Evolutionary conservation across 2,329 filamentous ascomycete genomes (phyloP).

Genomic region (Clonostachys byssicola): DNA sequence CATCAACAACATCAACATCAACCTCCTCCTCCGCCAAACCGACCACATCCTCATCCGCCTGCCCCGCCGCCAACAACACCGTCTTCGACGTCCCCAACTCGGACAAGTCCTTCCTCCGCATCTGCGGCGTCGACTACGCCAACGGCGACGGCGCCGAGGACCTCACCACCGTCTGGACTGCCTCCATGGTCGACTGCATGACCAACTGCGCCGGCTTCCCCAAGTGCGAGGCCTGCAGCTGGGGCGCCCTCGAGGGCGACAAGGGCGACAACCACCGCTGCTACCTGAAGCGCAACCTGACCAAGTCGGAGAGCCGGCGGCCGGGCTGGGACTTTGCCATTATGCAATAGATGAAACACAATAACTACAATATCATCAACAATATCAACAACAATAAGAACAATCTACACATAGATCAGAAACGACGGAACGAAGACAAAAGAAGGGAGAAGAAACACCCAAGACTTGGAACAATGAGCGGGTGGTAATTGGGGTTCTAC

Average conservation of each 20-base stretch:
- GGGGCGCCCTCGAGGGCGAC: conserved; percentile 37
- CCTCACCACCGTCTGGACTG: conserved; percentile 25
- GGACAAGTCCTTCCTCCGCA: conserved; percentile 31
- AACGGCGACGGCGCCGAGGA: conserved; percentile 20
- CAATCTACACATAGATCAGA: too few species aligned
- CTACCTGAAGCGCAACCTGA: conserved; percentile 35
- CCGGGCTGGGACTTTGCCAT: conserved; percentile 38
- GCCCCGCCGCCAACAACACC: conserved; percentile 37
- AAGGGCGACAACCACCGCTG: conserved; percentile 30
- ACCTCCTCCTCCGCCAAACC: conserved; percentile 11
- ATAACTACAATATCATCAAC: too few species aligned
- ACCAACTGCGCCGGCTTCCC: conserved; percentile 32
- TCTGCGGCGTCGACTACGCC: conserved; percentile 41
- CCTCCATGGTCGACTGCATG: conserved; percentile 37
- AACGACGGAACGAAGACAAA: too few species aligned
- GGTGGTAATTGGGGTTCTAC: too few species aligned
- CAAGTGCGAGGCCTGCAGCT: conserved; percentile 35
- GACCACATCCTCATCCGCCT: conserved; percentile 19
- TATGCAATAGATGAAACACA: conserved; percentile 10
- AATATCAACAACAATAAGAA: too few species aligned
- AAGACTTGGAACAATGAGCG: too few species aligned
- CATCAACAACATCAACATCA: conserved; percentile 6
- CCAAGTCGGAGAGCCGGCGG: conserved; percentile 19
- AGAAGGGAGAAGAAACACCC: too few species aligned
- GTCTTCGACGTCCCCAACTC: conserved; percentile 33